Conservation (phyloP, 352 stramenopile genomes). For the Globisporangium yorkense region DNA sequence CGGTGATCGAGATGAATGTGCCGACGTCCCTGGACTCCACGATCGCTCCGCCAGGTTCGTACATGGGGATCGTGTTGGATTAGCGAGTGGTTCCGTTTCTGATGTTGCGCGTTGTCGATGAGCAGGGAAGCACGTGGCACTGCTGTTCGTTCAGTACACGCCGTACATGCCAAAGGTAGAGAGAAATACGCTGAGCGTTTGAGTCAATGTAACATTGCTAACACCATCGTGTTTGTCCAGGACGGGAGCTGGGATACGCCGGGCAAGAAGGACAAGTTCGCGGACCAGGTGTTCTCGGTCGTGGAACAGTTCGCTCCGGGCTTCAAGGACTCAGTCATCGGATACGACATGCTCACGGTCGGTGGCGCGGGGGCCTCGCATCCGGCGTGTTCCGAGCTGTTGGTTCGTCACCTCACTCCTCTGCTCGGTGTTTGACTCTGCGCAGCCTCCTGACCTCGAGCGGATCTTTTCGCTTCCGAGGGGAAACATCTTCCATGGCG, state of each 20-base stretch:
- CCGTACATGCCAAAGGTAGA: conserved; percentile 76
- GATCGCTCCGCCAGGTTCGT: conserved; percentile 58
- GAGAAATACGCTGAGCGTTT: background rate
- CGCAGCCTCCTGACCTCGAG: conserved; percentile 81
- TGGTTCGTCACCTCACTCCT: background rate
- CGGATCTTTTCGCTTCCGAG: conserved; percentile 79
- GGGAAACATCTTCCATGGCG: conserved; percentile 90
- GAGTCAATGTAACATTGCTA: background rate
- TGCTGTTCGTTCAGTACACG: conserved; percentile 91
- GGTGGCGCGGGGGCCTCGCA: background rate
- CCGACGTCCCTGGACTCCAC: conserved; percentile 80
- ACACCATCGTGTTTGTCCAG: conserved; percentile 14
- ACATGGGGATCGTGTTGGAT: background rate
- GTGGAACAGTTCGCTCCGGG: conserved; percentile 85
- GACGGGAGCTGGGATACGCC: conserved; percentile 70
- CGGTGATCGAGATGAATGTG: conserved; percentile 91
- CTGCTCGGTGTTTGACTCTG: background rate
- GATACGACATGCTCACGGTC: conserved; percentile 84
- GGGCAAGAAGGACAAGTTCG: conserved; percentile 76
- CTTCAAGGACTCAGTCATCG: conserved; percentile 80
- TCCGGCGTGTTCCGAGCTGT: background rate
- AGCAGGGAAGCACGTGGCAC: conserved; percentile 82
- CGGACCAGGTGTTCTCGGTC: conserved; percentile 78
- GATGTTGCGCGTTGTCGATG: background rate
- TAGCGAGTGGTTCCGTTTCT: background rate